These are phyloP conservation scores for Cyclotella atomus DNA, from an alignment of 108 stramenopile genomes.

Conservation along the genomic window DNA sequence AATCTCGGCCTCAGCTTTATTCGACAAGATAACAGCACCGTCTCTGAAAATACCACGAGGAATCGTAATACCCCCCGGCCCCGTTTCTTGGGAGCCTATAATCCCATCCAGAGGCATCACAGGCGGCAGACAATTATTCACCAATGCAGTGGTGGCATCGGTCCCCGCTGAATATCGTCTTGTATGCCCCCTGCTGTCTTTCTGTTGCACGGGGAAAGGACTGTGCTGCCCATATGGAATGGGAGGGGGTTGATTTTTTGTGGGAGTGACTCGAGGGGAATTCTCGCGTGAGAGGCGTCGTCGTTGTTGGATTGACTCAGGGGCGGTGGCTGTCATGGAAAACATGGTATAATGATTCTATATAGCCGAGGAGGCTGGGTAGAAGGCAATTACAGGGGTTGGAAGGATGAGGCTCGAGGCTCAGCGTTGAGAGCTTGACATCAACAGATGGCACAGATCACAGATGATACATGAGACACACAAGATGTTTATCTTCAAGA, in stretches of 20 bases:
- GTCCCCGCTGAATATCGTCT: not conserved
- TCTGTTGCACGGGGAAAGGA: not conserved
- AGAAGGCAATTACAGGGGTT: no score
- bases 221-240: not conserved
- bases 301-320: slow-evolving; percentile 22
- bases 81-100: not conserved
- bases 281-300: slow-evolving; percentile 14
- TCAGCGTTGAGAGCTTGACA: no score
- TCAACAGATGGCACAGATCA: no score
- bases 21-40: not conserved
- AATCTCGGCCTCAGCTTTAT: not conserved
- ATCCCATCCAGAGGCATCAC: not conserved
- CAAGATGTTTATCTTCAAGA: no score
- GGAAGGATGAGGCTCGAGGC: no score
- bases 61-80: not conserved
- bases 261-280: not conserved
- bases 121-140: not conserved
- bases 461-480: no score
- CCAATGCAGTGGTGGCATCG: not conserved
- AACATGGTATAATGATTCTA: slow-evolving; percentile 14
- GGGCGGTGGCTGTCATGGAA: slow-evolving; percentile 30
- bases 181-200: not conserved
- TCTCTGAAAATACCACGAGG: not conserved
- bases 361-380: no score
- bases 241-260: not conserved